Evolutionary conservation across 2,329 filamentous ascomycete genomes (phyloP), one percentile per base, ranked within the genome.

Genomic region (Xylariomycetidae sp.): DNA sequence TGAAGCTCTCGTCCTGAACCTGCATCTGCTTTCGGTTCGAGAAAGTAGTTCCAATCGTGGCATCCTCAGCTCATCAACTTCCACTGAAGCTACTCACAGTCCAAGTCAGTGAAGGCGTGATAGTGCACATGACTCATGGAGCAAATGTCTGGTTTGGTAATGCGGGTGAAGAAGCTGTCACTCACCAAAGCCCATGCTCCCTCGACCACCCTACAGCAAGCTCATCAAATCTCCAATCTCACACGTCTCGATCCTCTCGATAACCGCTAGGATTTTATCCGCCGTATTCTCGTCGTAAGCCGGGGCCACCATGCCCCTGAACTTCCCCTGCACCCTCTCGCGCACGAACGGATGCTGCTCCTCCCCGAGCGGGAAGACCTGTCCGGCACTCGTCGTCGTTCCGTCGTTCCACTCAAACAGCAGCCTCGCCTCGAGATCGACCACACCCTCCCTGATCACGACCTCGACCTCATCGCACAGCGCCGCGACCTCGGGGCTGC

Each of bases 241-340:
- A 13, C 32, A 30, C 17, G 19, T 25, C 25, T 48, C 44, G 27
- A 47, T 34, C 9, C 26, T 35, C 16, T 41, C 38, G 13, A 45
- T 39, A 5, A 35, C 31, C 10, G 35, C 35, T 4, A 48, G 20
- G 16, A 48, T 48, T 2, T 24, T 28, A 16, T 26, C 31, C 4
- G 45, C 38, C 15, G 25, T 43, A 2, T 34, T 20, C 9, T n/a
- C 29, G 19, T 38, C 34, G 29, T 47, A 49, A 6, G 46, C 39
- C 8, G 43, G 31, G 10, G 25, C 28, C 12, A 43, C 47, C 19
- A 51, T 31, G 18, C 46, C 38, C n/a, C 45, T 29, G 25, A 52
- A 48, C 31, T 53, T 52, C 5, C 31, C 26, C 12, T 44, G 41
- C n/a, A 52, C 44, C 8, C 31, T 37, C 20, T 48, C 44, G 12